Base-by-base conservation (phyloP, 192 early-diverging fungal species). In the Funneliformis mosseae region DNA sequence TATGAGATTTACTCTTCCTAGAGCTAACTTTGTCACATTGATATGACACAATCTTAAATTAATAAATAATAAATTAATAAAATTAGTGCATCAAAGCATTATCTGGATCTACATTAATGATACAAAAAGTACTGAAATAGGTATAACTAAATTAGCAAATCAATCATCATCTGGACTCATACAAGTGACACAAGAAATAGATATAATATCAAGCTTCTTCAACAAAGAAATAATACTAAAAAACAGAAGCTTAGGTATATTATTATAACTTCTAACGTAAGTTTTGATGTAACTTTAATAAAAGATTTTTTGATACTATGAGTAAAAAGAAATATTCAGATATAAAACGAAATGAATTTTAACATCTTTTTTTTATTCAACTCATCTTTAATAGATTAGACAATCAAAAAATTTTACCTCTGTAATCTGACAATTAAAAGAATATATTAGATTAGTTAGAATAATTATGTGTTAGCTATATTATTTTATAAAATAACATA, bases 271-370 rank as follows among this genome's bases (percentile, higher is more conserved):
- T 14, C 63, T 66, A 66, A 66, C 2, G 63, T 66, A 66, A 66
- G 63, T 66, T 66, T 23, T 1, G 63, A 66, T 66, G 25, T 66
- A 66, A 23, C 63, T 66, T 23, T 7, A 3, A 66, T 66, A 23
- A 23, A 66, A 66, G 63, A 66, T 66, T 66, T 66, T 66, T 66
- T 66, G 63, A 66, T 66, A 66, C 63, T 66, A 66, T 66, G 63
- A 66, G 9, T 14, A 66, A 66, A 23, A 66, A 66, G 63, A 66
- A 66, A 66, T 66, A 66, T 66, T 66, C 25, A 66, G 12, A 66
- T 66, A 66, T 66, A 66, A 66, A 66, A 5, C 25, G 25, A 66
- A 66, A 14, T 0, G 5, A 66, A 66, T n/a, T n/a, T 28, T 66
- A 66, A 66, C 63, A 5, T 23, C n/a, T n/a, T 25, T 66, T 66